Percentiles rank a stretch among this genome's conserved stretches.
Evolutionary conservation across 192 early-diverging fungal genomes (phyloP).

Genomic region (Coemansia sp.): DNA sequence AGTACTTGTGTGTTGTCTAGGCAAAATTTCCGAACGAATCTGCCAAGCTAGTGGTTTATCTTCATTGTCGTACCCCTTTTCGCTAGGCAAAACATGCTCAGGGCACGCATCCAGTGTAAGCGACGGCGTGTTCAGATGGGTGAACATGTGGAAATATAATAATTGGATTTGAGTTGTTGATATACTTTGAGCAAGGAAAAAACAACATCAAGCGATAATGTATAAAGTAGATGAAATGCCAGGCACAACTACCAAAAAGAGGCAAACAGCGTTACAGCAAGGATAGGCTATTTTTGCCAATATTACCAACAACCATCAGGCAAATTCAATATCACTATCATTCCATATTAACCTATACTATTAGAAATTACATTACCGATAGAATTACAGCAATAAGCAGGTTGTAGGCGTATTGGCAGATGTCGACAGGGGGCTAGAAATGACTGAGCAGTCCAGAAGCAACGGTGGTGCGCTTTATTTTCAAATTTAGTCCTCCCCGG

Average conservation of each 20-base stretch:
- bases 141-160: neutral
- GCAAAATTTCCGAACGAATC: neutral
- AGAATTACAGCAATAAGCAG: no score
- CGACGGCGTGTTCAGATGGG: neutral
- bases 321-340: neutral
- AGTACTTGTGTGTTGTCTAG: neutral
- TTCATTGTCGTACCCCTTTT: neutral
- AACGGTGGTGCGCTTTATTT: neutral
- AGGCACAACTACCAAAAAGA: neutral
- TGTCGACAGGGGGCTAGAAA: neutral
- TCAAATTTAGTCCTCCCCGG: neutral
- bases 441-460: neutral
- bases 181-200: constrained; percentile 1
- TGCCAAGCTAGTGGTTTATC: neutral
- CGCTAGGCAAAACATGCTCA: neutral
- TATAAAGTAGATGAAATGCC: neutral
- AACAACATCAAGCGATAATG: neutral
- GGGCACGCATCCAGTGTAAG: neutral
- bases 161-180: neutral
- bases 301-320: neutral
- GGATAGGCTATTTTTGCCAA: neutral
- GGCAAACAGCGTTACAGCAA: neutral
- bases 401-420: no score
- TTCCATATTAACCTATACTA: neutral
- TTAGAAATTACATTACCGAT: neutral